Evolutionary conservation across 140 eudicot species (phyloP), one percentile per base, ranked within the genome.

Genomic region (Erigeron philadelphicus): DNA sequence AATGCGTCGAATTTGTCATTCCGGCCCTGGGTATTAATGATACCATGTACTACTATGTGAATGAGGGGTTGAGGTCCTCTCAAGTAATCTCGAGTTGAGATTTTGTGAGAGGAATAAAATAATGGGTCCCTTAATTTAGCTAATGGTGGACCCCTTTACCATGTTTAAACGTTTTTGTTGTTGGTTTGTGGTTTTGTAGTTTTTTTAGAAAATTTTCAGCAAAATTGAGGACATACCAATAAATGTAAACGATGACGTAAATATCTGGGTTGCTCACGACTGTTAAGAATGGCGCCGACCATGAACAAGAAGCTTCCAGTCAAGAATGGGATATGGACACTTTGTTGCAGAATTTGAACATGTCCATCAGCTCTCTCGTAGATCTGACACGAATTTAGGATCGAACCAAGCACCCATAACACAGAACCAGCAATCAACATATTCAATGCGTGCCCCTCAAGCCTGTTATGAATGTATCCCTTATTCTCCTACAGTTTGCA

Each of bases 321-420:
- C 75, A 92, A 74, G 81, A 92, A 92, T 2, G 98, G 98, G 16
- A 89, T 76, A 61, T 81, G 88, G 19, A 92, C 96, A 72, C 86
- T 74, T 15, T 84, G 79, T 77, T 92, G 98, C 69, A 92, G 72
- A 71, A 92, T 77, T 66, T 92, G 98, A 11, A 88, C 90, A 70
- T 92, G 98, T 9, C 95, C 98, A 77, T 85, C 96, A 0, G 98
- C 90, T 78, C 98, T 81, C 71, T 92, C 98, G 35, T 92, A 88
- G 60, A 92, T 81, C 12, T 92, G 98, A 61, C 96, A 92, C 6
- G 93, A 81, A 71, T 88, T 92, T 17, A 80, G 84, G 62, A 92
- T 84, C 9, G 98, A 88, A 10, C 98, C 98, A 16, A 88, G 54
- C 49, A 92, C 77, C 98, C 96, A 88, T 18, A 92, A 67, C 53